Evolutionary conservation across 1,139 yeast species (phyloP), one percentile per base, ranked within the genome.

Genomic region (Candida freyschussii): DNA sequence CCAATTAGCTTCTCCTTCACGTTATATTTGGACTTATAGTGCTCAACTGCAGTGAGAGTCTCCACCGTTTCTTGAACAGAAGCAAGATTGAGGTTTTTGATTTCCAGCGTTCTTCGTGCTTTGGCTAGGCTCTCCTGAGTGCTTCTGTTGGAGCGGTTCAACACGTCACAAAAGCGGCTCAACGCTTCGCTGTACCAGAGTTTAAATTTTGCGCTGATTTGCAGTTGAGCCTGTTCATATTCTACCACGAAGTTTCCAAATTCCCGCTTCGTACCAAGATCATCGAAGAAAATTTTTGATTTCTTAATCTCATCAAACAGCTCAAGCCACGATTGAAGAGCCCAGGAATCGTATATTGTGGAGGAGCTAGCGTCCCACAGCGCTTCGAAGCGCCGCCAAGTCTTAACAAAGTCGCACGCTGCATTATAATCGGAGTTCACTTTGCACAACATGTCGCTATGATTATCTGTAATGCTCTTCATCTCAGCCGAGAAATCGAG

Each of bases 321-420:
- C 4, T 56, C 56, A 18, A 70, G 48, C 91, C 89, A 80, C 11
- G 47, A 44, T 0, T 46, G 42, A 29, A 78, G 46, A 15, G 65
- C 58, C 9, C 69, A 49, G 13, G 45, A 23, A 17, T 43, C 39
- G 41, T 52, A 50, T 27, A 65, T 52, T 33, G 56, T 54, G 6
- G 60, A 62, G 0, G 64, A 45, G 17, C 62, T 62, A 11, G 71
- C 45, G 38, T 73, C 80, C 84, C 89, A 79, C 5, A 82, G 55
- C 2, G 67, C 57, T 47, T 78, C 83, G 21, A 80, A 61, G 19
- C 59, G 59, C 7, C 55, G 52, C 94, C 94, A 85, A 20, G 62
- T 58, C 2, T 49, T 42, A 13, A 43, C 31, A 20, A 44, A 46
- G 6, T 16, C 18, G 2, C 15, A 6, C 0, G 50, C 37, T 2